These are phyloP conservation scores for Solanum bulbocastanum DNA, from an alignment of 257 asterid genomes.

Conservation along the genomic window DNA sequence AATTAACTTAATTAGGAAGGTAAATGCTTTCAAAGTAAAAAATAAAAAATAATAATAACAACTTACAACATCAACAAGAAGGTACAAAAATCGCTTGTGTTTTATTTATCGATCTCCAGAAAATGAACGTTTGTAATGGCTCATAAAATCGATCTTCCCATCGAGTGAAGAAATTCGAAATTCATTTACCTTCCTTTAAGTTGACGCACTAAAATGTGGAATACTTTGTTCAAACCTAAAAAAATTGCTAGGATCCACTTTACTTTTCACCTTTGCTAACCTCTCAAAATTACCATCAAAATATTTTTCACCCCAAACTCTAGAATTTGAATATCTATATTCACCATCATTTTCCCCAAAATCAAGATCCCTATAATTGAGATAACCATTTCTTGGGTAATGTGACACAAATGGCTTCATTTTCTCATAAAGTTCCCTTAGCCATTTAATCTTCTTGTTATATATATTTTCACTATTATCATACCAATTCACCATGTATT, in stretches of 20 bases:
- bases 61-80: neutral
- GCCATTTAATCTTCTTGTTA: constrained; percentile 1
- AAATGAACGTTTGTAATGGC: neutral
- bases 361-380: constrained; percentile 26
- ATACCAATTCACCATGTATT: constrained; percentile 21
- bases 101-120: neutral
- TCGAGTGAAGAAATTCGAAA: neutral
- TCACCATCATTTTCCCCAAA: constrained; percentile 5
- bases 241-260: constrained; percentile 19
- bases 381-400: constrained; percentile 6
- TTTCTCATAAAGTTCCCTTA: neutral
- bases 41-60: too few relatives aligned
- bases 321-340: constrained; percentile 5
- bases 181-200: neutral
- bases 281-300: constrained; percentile 10
- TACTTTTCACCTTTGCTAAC: constrained; percentile 12
- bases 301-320: constrained; percentile 17
- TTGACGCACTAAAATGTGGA: neutral
- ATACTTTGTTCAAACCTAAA: constrained; percentile 19
- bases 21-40: neutral
- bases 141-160: neutral
- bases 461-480: neutral
- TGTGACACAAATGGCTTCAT: constrained; percentile 17
- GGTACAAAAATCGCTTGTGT: neutral
- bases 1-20: neutral